phyloP scores from a whole-genome alignment of 2,329 filamentous ascomycete genomes.

The Sphaerostilbella broomeana region DNA sequence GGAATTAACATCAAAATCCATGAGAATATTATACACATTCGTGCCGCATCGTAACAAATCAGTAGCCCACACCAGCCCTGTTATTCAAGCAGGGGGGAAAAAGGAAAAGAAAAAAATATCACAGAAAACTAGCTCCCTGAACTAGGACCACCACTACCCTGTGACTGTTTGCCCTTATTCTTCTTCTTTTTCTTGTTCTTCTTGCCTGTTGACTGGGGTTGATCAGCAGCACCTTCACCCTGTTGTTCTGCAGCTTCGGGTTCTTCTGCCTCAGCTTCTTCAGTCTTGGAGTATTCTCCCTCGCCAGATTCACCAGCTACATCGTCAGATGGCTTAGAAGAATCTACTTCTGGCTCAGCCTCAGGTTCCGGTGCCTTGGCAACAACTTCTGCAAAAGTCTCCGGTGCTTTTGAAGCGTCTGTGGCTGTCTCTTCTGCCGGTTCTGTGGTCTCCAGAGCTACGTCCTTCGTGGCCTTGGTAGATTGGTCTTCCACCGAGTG shows the following conservation, averaged over 20 bases:
- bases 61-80: no score
- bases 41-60: no score
- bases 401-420: no score
- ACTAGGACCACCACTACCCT: slow-evolving; percentile 11
- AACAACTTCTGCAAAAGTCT: no score
- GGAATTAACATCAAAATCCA: no score
- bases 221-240: slow-evolving; percentile 13
- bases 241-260: slow-evolving; percentile 20
- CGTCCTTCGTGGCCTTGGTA: neutral
- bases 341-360: neutral
- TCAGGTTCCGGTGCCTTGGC: neutral
- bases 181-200: slow-evolving; percentile 14
- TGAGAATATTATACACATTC: no score
- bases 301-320: neutral
- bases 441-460: no score
- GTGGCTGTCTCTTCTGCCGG: no score
- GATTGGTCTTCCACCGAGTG: neutral
- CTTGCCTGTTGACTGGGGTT: slow-evolving; percentile 10
- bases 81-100: no score
- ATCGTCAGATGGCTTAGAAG: neutral
- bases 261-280: slow-evolving; percentile 7
- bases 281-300: neutral
- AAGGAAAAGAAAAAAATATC: no score
- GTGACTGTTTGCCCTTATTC: slow-evolving; percentile 15
- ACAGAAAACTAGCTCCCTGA: slow-evolving; percentile 7